phyloP scores from a whole-genome alignment of 225 moss, liverwort and hornwort species.

The Pseudisothecium myosuroides region DNA sequence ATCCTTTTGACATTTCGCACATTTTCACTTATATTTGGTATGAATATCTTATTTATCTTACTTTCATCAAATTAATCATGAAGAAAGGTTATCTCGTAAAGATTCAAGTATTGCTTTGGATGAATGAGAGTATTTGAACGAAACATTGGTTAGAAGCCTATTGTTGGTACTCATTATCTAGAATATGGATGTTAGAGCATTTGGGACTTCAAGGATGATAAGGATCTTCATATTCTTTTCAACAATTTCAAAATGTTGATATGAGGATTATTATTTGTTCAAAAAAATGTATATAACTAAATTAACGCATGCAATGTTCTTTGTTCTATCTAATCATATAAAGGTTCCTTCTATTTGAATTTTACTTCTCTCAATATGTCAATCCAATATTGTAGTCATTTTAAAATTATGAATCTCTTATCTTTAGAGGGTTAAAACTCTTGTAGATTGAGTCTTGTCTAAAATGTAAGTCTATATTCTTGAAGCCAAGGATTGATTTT shows the following conservation, averaged over 20 bases:
- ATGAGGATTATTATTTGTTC: neutral
- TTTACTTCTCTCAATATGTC: neutral
- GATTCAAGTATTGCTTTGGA: neutral
- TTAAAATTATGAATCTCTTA: neutral
- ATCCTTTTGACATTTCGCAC: neutral
- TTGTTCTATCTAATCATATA: neutral
- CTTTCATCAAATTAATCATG: neutral
- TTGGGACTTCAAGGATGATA: too few species aligned
- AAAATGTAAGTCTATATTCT: neutral
- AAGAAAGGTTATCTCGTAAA: neutral
- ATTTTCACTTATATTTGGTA: neutral
- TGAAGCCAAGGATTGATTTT: neutral
- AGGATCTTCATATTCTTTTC: neutral
- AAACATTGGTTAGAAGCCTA: neutral
- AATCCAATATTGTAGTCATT: neutral
- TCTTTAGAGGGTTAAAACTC: rapidly evolving
- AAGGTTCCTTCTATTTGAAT: neutral
- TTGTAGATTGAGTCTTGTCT: neutral
- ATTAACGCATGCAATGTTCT: too few species aligned
- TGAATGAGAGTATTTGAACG: neutral
- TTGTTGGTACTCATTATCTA: too few species aligned
- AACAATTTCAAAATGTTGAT: neutral
- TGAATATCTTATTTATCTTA: neutral
- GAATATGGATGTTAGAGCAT: rapidly evolving
- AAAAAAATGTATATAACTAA: neutral